These are phyloP conservation scores for Helicocarpus griseus DNA, from an alignment of 2,329 filamentous ascomycete genomes.

Conservation along the genomic window DNA sequence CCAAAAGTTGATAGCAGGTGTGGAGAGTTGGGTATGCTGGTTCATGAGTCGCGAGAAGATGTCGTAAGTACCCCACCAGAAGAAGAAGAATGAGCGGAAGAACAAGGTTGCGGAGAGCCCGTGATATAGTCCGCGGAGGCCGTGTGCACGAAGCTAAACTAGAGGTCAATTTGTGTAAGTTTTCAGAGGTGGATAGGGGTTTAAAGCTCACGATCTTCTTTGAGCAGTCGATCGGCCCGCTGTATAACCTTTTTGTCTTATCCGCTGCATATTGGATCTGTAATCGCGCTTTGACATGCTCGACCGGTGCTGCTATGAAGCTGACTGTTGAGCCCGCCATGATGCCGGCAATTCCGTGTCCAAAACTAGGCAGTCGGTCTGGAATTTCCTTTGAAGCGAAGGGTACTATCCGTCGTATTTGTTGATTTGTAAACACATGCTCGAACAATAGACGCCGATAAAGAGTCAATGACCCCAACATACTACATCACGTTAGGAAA, in stretches of 20 bases:
- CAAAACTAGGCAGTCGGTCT: conserved; percentile 58
- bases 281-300: conserved; percentile 87
- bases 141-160: conserved; percentile 48
- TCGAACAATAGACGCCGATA: conserved; percentile 79
- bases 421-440: conserved; percentile 58
- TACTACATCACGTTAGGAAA: conserved; percentile 32
- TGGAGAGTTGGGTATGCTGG: conserved; percentile 58
- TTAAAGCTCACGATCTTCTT: conserved; percentile 44
- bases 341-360: conserved; percentile 80
- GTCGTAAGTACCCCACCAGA: conserved; percentile 97
- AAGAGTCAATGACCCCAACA: conserved; percentile 84
- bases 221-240: conserved; percentile 76
- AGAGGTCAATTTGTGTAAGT: not conserved
- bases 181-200: not conserved
- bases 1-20: conserved; percentile 90
- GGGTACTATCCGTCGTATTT: conserved; percentile 28
- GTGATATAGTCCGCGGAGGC: conserved; percentile 71
- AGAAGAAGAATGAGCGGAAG: conserved; percentile 92
- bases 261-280: conserved; percentile 85
- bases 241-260: conserved; percentile 70
- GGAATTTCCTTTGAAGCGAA: conserved; percentile 25
- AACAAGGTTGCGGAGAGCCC: conserved; percentile 76
- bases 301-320: conserved; percentile 85
- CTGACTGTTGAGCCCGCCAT: conserved; percentile 82
- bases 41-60: conserved; percentile 62